These are phyloP conservation scores for Pulveroboletus sp. DNA, from an alignment of 768 basidiomycete species.

Conservation along the genomic window DNA sequence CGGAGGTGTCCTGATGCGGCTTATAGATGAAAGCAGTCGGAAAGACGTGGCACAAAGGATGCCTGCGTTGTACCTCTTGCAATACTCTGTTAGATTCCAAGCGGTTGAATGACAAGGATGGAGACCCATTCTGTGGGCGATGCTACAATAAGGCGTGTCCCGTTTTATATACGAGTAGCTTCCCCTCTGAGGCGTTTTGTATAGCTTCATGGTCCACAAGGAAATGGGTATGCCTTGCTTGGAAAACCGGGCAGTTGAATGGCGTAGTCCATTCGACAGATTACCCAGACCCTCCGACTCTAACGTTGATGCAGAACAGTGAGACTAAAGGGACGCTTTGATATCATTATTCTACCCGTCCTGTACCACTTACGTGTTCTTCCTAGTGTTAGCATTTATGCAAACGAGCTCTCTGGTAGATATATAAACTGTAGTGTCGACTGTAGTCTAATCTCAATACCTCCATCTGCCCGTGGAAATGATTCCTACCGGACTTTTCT, in stretches of 20 bases:
- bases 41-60: conserved; percentile 75
- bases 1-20: conserved; percentile 2
- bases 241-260: conserved; percentile 45
- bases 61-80: conserved; percentile 75
- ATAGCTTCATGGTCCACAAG: conserved; percentile 70
- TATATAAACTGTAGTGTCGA: conserved; percentile 11
- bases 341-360: conserved; percentile 19
- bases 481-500: neutral
- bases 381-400: conserved; percentile 10
- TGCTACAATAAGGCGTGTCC: conserved; percentile 64
- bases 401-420: neutral
- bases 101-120: conserved; percentile 72
- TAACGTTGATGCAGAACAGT: conserved; percentile 5
- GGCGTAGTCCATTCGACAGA: neutral
- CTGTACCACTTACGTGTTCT: conserved; percentile 22
- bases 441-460: conserved; percentile 3
- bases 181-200: neutral
- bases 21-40: conserved; percentile 72
- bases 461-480: neutral
- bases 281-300: neutral
- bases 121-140: conserved; percentile 61
- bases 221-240: conserved; percentile 70
- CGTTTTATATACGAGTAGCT: neutral
- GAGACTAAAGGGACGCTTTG: conserved; percentile 5
- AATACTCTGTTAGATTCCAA: conserved; percentile 65